Conservation (phyloP, 2,329 filamentous ascomycete species). For the Didymella arachidicola region DNA sequence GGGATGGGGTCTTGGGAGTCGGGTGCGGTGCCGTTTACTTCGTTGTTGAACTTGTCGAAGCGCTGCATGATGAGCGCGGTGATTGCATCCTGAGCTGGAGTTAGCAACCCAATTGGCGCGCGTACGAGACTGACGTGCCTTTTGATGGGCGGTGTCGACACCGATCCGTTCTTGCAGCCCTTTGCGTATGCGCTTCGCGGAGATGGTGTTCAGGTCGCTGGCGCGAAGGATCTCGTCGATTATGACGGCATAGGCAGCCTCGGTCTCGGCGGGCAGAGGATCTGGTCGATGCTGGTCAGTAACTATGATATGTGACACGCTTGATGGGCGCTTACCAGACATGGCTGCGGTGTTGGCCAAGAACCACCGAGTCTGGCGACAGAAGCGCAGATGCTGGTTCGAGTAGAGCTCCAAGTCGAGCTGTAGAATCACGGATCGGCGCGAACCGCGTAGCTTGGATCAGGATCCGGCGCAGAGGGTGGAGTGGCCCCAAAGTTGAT, state of each 20-base stretch:
- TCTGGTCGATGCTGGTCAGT: conserved; percentile 33
- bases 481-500: not conserved
- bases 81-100: conserved; percentile 52
- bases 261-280: conserved; percentile 56
- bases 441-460: conserved; percentile 21
- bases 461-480: conserved; percentile 2
- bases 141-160: conserved; percentile 68
- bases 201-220: conserved; percentile 70
- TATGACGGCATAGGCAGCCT: conserved; percentile 62
- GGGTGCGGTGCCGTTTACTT: conserved; percentile 38
- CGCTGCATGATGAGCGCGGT: conserved; percentile 58
- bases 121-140: conserved; percentile 55
- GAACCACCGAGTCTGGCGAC: conserved; percentile 3
- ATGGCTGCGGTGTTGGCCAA: conserved; percentile 32
- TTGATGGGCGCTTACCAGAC: conserved; percentile 36
- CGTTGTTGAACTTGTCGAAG: conserved; percentile 58
- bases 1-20: conserved; percentile 50
- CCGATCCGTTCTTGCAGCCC: conserved; percentile 67
- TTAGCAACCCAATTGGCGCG: conserved; percentile 20
- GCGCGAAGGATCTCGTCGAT: conserved; percentile 68
- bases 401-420: conserved; percentile 18
- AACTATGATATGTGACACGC: conserved; percentile 8
- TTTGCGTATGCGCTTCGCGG: conserved; percentile 70
- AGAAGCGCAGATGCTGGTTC: not conserved
- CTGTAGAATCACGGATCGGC: conserved; percentile 16